These are phyloP conservation scores for Apostasia ramifera DNA, from an alignment of 106 monocot species.

Conservation along the genomic window DNA sequence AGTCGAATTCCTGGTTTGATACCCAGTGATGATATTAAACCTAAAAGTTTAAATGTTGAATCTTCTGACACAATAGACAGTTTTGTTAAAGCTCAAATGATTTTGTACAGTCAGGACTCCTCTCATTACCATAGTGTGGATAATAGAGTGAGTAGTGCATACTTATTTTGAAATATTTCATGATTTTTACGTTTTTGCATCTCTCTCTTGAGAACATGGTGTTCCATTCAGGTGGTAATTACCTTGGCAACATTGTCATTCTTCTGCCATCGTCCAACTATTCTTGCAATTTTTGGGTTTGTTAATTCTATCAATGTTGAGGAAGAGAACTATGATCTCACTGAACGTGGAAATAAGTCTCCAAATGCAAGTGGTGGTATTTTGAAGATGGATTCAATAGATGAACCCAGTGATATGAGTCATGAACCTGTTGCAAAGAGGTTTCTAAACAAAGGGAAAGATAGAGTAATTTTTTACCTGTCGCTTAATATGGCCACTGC, in stretches of 20 bases:
- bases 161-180: neutral
- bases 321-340: slow-evolving; percentile 20
- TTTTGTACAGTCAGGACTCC: slow-evolving; percentile 73
- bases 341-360: slow-evolving; percentile 7
- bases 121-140: slow-evolving; percentile 64
- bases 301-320: slow-evolving; percentile 61
- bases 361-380: slow-evolving; percentile 3
- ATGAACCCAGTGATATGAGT: slow-evolving; percentile 10
- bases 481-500: slow-evolving; percentile 80
- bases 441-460: slow-evolving; percentile 78
- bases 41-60: slow-evolving; percentile 18
- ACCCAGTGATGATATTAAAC: slow-evolving; percentile 41
- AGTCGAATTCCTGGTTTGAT: slow-evolving; percentile 70
- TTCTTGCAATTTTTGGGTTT: slow-evolving; percentile 84
- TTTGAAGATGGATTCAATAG: slow-evolving; percentile 3
- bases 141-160: slow-evolving; percentile 46
- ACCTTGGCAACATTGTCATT: slow-evolving; percentile 83
- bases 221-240: slow-evolving; percentile 50
- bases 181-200: slow-evolving; percentile 3
- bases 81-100: slow-evolving; percentile 91
- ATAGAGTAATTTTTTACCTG: slow-evolving; percentile 67
- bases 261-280: slow-evolving; percentile 91
- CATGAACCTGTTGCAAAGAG: slow-evolving; percentile 50
- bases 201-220: neutral
- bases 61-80: slow-evolving; percentile 47